phyloP scores from a whole-genome alignment of 768 basidiomycete species.

The Leccinum disarticulatum region DNA sequence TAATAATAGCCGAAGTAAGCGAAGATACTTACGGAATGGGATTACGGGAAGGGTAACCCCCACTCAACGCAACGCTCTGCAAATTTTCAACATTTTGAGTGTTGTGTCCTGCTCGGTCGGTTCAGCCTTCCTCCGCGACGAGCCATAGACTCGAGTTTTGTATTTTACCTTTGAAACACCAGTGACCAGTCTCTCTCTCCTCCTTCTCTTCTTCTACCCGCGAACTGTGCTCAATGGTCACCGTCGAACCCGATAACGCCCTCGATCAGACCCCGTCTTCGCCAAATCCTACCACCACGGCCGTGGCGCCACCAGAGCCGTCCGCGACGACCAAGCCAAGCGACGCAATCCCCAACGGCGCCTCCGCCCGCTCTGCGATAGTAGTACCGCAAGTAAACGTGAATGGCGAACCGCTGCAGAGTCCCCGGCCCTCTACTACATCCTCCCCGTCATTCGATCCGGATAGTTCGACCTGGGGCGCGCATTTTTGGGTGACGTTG shows the following conservation, averaged over 20 bases:
- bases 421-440: slow-evolving; percentile 32
- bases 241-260: slow-evolving; percentile 25
- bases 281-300: slow-evolving; percentile 3
- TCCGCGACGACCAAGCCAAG: slow-evolving; percentile 8
- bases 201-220: neutral
- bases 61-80: slow-evolving; percentile 21
- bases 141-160: slow-evolving; percentile 12
- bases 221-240: slow-evolving; percentile 21
- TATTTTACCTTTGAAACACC: slow-evolving; percentile 21
- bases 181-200: neutral
- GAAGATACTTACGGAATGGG: slow-evolving; percentile 19
- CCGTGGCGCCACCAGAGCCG: slow-evolving; percentile 3
- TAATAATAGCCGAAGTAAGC: slow-evolving; percentile 16
- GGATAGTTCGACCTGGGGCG: slow-evolving; percentile 68
- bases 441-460: slow-evolving; percentile 21
- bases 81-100: slow-evolving; percentile 28
- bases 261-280: slow-evolving; percentile 23
- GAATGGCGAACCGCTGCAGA: slow-evolving; percentile 34
- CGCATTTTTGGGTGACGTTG: slow-evolving; percentile 93
- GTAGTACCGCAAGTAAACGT: slow-evolving; percentile 37
- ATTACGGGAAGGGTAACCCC: slow-evolving; percentile 26
- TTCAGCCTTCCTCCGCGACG: slow-evolving; percentile 8
- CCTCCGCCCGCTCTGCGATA: slow-evolving; percentile 14
- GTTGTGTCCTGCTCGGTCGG: slow-evolving; percentile 10
- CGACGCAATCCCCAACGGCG: slow-evolving; percentile 11